phyloP scores from a whole-genome alignment of 176 grass and related monocot genomes.

The Rhynchospora tenuis region DNA sequence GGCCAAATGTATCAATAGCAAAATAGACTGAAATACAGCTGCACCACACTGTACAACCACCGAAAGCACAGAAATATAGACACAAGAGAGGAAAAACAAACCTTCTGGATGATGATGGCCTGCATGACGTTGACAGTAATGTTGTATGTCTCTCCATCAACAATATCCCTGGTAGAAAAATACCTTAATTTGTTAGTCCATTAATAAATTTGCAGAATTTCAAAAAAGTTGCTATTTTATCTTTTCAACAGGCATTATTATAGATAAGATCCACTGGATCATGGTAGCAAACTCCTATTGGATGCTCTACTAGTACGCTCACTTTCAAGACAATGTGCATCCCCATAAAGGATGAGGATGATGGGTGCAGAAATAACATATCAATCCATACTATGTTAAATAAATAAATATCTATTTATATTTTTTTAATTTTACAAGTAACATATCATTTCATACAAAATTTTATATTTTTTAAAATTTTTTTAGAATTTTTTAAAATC shows the following conservation, averaged over 20 bases:
- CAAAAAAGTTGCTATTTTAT: no score
- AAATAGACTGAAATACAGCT: neutral
- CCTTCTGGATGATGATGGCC: constrained; percentile 63
- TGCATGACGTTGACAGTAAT: constrained; percentile 67
- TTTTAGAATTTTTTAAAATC: no score
- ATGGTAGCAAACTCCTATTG: neutral
- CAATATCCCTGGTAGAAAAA: constrained; percentile 55
- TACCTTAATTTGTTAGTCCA: constrained; percentile 3
- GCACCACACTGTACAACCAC: neutral
- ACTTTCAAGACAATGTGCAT: neutral
- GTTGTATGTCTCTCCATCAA: constrained; percentile 53
- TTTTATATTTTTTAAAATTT: no score
- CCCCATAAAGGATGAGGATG: neutral
- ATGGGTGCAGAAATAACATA: neutral
- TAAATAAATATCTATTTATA: no score
- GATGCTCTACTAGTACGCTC: neutral
- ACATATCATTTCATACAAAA: no score
- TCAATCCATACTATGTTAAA: no score
- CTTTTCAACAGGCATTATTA: no score
- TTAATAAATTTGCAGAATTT: no score
- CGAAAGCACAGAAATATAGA: neutral
- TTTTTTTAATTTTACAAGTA: no score
- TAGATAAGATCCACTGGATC: no score
- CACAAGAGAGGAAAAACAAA: constrained; percentile 33
- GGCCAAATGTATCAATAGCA: neutral